Base-by-base conservation (phyloP, 352 stramenopile genomes). In the Halophytophthora polymorphica region DNA sequence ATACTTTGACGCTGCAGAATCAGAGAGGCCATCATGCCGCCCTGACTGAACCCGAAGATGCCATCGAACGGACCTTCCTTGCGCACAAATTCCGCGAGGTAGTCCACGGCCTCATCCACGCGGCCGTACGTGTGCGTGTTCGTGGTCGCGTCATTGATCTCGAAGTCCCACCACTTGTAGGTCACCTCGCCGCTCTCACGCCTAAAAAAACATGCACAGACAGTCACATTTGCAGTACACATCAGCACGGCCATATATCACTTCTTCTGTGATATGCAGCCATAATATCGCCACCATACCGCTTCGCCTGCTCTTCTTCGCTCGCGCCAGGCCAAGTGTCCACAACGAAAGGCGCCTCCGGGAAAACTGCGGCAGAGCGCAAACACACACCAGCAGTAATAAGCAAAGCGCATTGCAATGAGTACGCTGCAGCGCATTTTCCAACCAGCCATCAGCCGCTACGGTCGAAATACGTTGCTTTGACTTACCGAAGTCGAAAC, bases 41-140 rank as follows among this genome's bases (percentile, higher is more conserved):
- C 83, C 45, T 91, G 80, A 43, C 80, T 91, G 53, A 91, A 93
- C 31, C 83, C 83, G 41, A 91, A 86, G 22, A 93, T 66, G 35
- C 83, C 81, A 31, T 93, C 71, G 47, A 93, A 93, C 5, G 81
- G 83, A 11, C 83, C 83, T 43, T 93, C 75, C 37, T 88, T 82
- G 7, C 59, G 58, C 36, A 71, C 74, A 29, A 90, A 75, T 31
- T 66, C 56, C 3, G 58, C 68, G 2, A 93, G 45, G 60, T 86
- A 90, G 10, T 77, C 73, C 39, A 90, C 70, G 2, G 79, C 67
- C 35, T 90, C 76, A 6, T 81, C 58, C 15, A 93, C 71, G 1
- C 72, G 61, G 4, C 61, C 63, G 54, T 84, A 86, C 31, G 56
- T 72, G 51, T 83, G 64, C 15, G 60, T 63, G 15, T 71, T 74